Evolutionary conservation across 2,329 filamentous ascomycete species (phyloP), one percentile per base, ranked within the genome.

Genomic region (Aspergillus eucalypticola): DNA sequence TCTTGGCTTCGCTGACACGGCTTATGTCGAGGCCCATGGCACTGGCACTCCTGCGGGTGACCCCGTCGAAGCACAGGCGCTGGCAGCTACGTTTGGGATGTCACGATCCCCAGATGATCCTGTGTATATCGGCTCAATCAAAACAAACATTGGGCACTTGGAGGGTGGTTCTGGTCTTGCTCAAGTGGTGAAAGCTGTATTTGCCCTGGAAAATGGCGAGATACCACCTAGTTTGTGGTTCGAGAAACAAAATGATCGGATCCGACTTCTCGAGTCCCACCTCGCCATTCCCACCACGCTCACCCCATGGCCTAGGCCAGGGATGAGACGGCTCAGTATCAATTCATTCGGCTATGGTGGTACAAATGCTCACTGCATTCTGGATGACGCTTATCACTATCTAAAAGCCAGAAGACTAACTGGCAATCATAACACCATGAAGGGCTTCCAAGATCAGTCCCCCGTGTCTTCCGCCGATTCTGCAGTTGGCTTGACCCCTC

Each of bases 131-230:
- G 60, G 60, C 5, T 42, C 53, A 1, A 23, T 64, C 1, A 62
- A 60, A 17, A 23, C 56, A 39, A 54, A 69, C 25, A 58, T 70
- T 13, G 70, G 68, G 3, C 67, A 70, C 55, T 17, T 64, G 0
- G 67, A 67, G 32, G 75, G 73, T 15, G 76, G 73, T 2, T 73
- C 70, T 59, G 78, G 78, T n/a, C 62, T 80, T 29, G 72, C 75
- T 4, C 71, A 68, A 0, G 57, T 80, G 1, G 79, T 82, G 57
- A 81, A 82, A 61, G 67, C 74, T 1, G 70, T 75, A 0, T 59
- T 81, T 60, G 75, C 78, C 62, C 62, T 82, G 2, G 78, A 81
- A 61, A 76, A 76, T 39, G 75, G 75, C 0, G 73, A 78, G 8
- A 75, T 82, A 13, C 72, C 78, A 11, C 78, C 79, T 1, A 80